Evolutionary conservation across 2,329 filamentous ascomycete genomes (phyloP), one percentile per base, ranked within the genome.

Genomic region (Xylariaceae sp.): DNA sequence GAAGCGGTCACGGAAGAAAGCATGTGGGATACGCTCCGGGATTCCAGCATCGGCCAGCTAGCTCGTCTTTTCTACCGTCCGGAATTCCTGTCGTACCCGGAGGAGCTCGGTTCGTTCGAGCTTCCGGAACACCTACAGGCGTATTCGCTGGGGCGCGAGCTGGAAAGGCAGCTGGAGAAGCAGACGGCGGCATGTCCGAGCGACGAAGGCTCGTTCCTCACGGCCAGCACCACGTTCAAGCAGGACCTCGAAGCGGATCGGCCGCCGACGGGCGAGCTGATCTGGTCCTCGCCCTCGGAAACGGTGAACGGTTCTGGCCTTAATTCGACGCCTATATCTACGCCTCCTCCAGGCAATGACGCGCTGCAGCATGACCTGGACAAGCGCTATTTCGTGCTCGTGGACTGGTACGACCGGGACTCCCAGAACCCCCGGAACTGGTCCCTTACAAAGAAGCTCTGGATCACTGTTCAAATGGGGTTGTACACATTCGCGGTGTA

Each of bases 401-500:
- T 67, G 12, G 59, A 52, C 44, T 67, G 63, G 64, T 67, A 66
- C 49, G 46, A 44, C 3, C 23, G 60, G 10, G 65, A 67, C 50
- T 51, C 57, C 18, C 44, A 77, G 69, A 80, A 80, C 47, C 77
- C 79, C 2, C 65, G 71, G 47, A 81, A 81, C 57, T 81, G 79
- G 79, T 73, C 73, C 2, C 62, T 56, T 2, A 56, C 47, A 2
- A 79, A 77, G 65, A 79, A 78, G 40, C 60, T 72, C 51, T 75
- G 76, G 55, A 75, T 80, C 14, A 79, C 76, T 0, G 74, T 74
- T 44, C 65, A 78, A 41, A 76, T 82, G 57, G 79, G 75, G 50
- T 59, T 82, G 7, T 71, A 80, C 53, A 82, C 79, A 0, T 77
- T 79, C 32, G 73, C 74, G 3, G 75, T 83, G 44, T 84, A 83